Evolutionary conservation across 257 asterid species (phyloP).

Genomic region (Eucommia ulmoides): DNA sequence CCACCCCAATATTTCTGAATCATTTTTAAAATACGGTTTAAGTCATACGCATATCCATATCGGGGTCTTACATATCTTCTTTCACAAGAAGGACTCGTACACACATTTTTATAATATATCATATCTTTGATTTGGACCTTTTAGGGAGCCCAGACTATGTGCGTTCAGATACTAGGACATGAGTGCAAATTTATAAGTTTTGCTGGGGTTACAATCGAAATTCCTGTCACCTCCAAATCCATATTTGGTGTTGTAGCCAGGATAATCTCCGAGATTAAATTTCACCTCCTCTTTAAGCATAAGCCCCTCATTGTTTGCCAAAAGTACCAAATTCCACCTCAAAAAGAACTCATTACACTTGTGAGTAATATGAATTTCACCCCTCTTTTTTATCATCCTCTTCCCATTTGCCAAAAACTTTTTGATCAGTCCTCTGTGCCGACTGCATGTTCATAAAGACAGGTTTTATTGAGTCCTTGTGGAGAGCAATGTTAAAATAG

Average conservation of each 20-base stretch:
- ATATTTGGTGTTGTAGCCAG: slow-evolving; percentile 19
- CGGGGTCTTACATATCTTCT: too few species aligned
- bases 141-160: too few species aligned
- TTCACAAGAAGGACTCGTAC: too few species aligned
- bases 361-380: slow-evolving; percentile 36
- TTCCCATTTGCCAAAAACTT: slow-evolving; percentile 21
- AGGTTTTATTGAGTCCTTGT: too few species aligned
- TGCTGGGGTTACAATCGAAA: slow-evolving; percentile 25
- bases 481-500: too few species aligned
- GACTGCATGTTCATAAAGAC: too few species aligned
- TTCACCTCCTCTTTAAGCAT: slow-evolving; percentile 10
- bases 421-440: slow-evolving; percentile 17
- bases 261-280: slow-evolving; percentile 16
- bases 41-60: too few species aligned
- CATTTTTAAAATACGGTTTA: too few species aligned
- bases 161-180: too few species aligned
- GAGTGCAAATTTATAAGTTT: slow-evolving; percentile 28
- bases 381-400: slow-evolving; percentile 14
- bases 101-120: too few species aligned
- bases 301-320: slow-evolving; percentile 13
- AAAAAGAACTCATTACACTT: slow-evolving; percentile 18
- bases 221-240: slow-evolving; percentile 22
- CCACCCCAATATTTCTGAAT: too few species aligned
- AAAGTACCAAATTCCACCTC: slow-evolving; percentile 10
- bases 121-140: too few species aligned